phyloP scores from a whole-genome alignment of 1,284 basidiomycete species.

The Cryptococcus sp. region DNA sequence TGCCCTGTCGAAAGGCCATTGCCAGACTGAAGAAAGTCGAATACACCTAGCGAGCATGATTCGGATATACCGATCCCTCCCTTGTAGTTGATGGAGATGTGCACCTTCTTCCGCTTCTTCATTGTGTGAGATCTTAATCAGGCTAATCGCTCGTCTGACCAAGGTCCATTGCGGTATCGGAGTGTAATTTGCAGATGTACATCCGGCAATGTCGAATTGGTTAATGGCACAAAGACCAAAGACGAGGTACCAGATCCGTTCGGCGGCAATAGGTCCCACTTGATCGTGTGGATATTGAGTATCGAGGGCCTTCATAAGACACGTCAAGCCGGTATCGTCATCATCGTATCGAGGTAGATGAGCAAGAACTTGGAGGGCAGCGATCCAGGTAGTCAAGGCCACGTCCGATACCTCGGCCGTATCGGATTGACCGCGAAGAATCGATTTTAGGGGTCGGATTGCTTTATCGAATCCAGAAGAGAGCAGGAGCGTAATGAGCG shows the following conservation, averaged over 20 bases:
- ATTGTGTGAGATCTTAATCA: conserved; percentile 58
- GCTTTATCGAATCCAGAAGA: conserved; percentile 55
- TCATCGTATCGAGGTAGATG: conserved; percentile 14
- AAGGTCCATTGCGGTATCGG: conserved; percentile 66
- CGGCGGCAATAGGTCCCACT: conserved; percentile 56
- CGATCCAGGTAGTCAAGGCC: conserved; percentile 70
- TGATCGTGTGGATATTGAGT: conserved; percentile 24
- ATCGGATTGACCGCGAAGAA: conserved; percentile 39
- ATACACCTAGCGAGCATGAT: conserved; percentile 70
- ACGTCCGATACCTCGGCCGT: conserved; percentile 49
- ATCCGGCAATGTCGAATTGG: conserved; percentile 69
- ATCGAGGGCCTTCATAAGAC: conserved; percentile 45
- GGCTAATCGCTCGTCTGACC: conserved; percentile 57
- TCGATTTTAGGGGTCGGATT: conserved; percentile 49
- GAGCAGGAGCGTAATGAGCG: conserved; percentile 57
- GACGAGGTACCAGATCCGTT: conserved; percentile 66
- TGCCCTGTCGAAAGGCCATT: conserved; percentile 65
- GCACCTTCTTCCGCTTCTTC: conserved; percentile 53
- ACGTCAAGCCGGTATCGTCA: conserved; percentile 46
- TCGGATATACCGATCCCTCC: conserved; percentile 71
- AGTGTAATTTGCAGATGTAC: conserved; percentile 38
- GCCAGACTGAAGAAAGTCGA: conserved; percentile 65
- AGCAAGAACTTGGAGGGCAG: conserved; percentile 58
- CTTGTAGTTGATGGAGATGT: conserved; percentile 53
- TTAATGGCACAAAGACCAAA: conserved; percentile 70